Base-by-base conservation (phyloP, 768 basidiomycete species). In the Leccinum broughii region DNA sequence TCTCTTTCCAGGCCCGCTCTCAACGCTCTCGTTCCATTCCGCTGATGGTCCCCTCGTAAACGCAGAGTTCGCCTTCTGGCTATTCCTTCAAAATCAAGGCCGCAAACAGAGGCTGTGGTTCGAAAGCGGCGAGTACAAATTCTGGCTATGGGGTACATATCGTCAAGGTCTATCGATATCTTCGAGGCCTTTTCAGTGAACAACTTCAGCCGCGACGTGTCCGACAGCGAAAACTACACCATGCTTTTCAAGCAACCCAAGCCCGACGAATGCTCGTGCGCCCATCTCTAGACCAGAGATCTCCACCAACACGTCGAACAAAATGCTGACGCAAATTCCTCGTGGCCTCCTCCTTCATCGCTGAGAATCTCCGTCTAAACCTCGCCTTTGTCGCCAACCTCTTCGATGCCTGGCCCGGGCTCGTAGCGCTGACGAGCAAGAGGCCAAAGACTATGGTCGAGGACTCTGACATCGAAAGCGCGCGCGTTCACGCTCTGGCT, bases 391-490 rank as follows among this genome's bases (percentile, higher is more conserved):
- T 98, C 60, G 97, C 97, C 44, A 96, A 98, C 76, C 83, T 99
- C 57, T 99, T 99, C 85, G 98, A 99, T 80, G 98, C 93, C 2
- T 88, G 91, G 76, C 97, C 96, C 0, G 93, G 96, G 0, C 87
- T 98, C 34, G 97, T 85, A 63, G 95, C 96, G 2, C 84, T 98
- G 95, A 96, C 70, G 94, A 95, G 69, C 85, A 93, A 70, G 95
- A 98, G 73, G 90, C 90, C 5, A 94, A 96, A 62, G 90, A 92
- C 66, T 92, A 92, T 61, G 91, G 84, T 99, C 35, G 96, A 98
- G 69, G 97, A 98, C 77, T 99, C 98, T 68, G 97, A 99, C 62
- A 97, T 95, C 1, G 97, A 99, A 74, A 96, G 97, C 97, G 5
- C 87, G 96, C 39, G 97, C 95, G 34, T 99, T 99, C 73, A 99